Base-by-base conservation (phyloP, 192 early-diverging fungal genomes). In the Mortierella antarctica region DNA sequence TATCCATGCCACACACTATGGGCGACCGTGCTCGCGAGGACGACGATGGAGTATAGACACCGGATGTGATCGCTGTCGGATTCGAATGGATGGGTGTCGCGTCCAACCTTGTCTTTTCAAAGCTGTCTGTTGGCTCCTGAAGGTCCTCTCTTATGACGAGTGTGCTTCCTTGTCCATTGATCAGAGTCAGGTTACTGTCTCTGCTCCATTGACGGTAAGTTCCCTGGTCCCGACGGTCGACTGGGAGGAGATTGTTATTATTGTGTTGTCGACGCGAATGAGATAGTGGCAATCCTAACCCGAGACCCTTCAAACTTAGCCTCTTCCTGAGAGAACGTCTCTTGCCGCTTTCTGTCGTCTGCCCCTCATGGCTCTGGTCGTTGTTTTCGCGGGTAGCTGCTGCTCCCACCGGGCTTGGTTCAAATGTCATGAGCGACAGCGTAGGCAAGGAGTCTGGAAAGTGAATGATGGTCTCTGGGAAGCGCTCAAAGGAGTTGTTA, bases 401-500 rank as follows among this genome's bases (percentile, higher is more conserved):
- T 2, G 31, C 31, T 31, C 3, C 31, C 3, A 31, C 31, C 1
- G 31, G 31, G 31, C 31, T 31, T 31, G 31, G 3, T 31, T 31
- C 31, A 31, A 31, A 31, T 40, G 21, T 7, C 31, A 58, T 9
- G 21, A 60, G 58, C 23, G 23, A 14, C 41, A 67, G 65, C 10
- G 50, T 3, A 3, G 61, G 61, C 18, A 62, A 7, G 11, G 13
- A 11, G 41, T 67, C 54, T 54, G 65, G 44, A 7, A 71, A 62
- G 42, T 71, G 50, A 18, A 71, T 71, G 41, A 71, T 62, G 11
- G 69, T 62, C 18, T 71, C 69, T 23, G 41, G 17, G 2, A 11
- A 18, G 14, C 41, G 52, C 17, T 17, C 10, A 59, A 40, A 8
- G 10, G 39, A 23, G 12, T 14, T 31, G 1, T 31, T 31, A 31